phyloP scores from a whole-genome alignment of 306 rosid species.

The Medicago ruthenica region DNA sequence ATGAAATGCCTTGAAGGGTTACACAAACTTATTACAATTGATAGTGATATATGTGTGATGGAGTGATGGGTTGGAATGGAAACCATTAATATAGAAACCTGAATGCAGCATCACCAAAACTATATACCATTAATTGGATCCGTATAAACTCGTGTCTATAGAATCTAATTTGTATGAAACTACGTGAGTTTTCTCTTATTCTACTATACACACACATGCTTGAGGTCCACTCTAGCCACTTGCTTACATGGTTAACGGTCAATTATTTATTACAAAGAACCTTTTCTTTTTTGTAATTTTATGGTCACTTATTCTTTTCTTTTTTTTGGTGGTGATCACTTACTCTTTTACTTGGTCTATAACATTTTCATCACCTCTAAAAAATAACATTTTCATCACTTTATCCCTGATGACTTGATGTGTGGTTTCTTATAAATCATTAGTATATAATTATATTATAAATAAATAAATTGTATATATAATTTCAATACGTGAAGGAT shows the following conservation, averaged over 20 bases:
- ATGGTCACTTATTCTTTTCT: conserved; percentile 1
- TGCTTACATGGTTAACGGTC: conserved; percentile 2
- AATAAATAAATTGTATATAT: background rate
- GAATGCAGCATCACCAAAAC: conserved; percentile 7
- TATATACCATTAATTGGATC: conserved; percentile 17
- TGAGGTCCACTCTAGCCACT: conserved; percentile 28
- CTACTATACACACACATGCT: background rate
- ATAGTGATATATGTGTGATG: conserved; percentile 20
- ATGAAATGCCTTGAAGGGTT: conserved; percentile 9
- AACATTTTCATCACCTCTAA: no score
- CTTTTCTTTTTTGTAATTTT: background rate
- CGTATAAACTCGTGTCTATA: background rate
- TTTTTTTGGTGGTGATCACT: no score
- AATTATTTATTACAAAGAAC: conserved; percentile 13
- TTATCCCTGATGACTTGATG: no score
- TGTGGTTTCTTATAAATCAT: background rate
- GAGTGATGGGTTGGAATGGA: conserved; percentile 29
- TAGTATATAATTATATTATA: background rate
- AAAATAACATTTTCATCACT: no score
- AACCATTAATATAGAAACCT: conserved; percentile 17
- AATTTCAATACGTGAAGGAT: conserved; percentile 23
- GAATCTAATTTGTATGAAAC: conserved; percentile 8
- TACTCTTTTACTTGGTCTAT: background rate
- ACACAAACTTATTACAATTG: background rate
- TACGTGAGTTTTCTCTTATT: background rate